Evolutionary conservation across 768 basidiomycete genomes (phyloP), one percentile per base, ranked within the genome.

Genomic region (Kwoniella botswanensis): DNA sequence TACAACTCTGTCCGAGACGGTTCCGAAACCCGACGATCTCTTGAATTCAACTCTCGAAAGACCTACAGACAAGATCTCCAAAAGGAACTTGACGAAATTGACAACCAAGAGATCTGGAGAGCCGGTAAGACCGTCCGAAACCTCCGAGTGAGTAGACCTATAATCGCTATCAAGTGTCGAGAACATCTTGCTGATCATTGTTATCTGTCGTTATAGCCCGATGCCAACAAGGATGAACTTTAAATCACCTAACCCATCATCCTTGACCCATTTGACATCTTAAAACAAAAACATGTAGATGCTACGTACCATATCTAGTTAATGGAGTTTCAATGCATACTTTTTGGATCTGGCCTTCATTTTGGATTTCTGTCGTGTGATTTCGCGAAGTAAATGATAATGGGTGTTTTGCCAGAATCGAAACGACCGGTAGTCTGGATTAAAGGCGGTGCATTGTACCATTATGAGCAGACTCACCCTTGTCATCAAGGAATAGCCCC

Each of bases 61-160:
- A 96, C 94, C 1, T 99, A 99, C 87, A 92, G 95, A 73, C 86
- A 93, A 84, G 94, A 96, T 80, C 90, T 98, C 72, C 90, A 90
- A 74, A 91, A 89, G 86, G 96, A 98, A 86, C 88, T 96, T 70
- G 90, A 89, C 82, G 93, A 92, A 84, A 98, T 99, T 80, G 90
- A 98, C 86, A 90, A 93, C 85, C 96, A 98, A 86, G 96, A 98
- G 87, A 98, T 98, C 84, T 98, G 96, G 96, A 87, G 93, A 71
- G 95, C 96, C 74, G 94, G 94, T 86, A 94, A 96, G 88, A 89
- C 89, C 71, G 95, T 98, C 64, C 91, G 95, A 71, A 91, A 91
- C 17, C 86, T 96, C 82, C 71, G 82, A 68, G 80, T 81, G 74
- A 76, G 80, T 78, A 15, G 1, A 12, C 5, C 5, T n/a, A 58